Percentiles rank a stretch among this genome's conserved stretches.
Evolutionary conservation across 305 asterid genomes (phyloP).

Genomic region (Solanum aculeatissimum): DNA sequence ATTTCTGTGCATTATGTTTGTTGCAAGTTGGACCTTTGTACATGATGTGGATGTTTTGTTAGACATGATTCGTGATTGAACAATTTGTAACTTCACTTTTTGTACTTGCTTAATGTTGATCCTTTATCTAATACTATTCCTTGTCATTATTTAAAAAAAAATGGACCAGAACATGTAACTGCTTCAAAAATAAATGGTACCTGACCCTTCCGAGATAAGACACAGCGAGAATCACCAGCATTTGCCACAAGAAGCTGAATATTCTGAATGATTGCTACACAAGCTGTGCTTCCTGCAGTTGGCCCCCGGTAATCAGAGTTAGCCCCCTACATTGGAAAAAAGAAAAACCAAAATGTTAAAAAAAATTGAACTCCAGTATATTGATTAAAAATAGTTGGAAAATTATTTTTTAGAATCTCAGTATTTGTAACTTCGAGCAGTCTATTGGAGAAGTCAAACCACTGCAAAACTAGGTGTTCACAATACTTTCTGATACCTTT

Average conservation of each 20-base stretch:
- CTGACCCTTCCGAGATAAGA: conserved; percentile 74
- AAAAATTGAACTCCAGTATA: background rate
- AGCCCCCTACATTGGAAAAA: conserved; percentile 36
- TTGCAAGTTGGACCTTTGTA: background rate
- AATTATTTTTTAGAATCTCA: background rate
- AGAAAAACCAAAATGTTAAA: background rate
- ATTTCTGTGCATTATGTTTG: background rate
- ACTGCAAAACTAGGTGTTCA: background rate
- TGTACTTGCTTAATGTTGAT: background rate
- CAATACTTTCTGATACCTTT: background rate
- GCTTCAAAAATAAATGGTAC: conserved; percentile 24
- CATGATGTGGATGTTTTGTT: background rate
- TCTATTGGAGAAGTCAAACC: background rate
- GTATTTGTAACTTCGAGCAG: background rate
- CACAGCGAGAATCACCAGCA: conserved; percentile 98
- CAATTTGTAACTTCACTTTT: background rate
- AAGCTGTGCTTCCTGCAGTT: conserved; percentile 87
- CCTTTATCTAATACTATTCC: background rate
- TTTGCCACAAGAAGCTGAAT: conserved; percentile 71
- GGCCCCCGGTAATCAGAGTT: conserved; percentile 57
- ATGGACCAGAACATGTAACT: background rate
- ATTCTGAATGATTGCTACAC: conserved; percentile 64
- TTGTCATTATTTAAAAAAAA: background rate
- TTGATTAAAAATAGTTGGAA: conserved; percentile 1
- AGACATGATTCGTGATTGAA: background rate